Base-by-base conservation (phyloP, 2,329 filamentous ascomycete genomes). In the Esteya vermicola region DNA sequence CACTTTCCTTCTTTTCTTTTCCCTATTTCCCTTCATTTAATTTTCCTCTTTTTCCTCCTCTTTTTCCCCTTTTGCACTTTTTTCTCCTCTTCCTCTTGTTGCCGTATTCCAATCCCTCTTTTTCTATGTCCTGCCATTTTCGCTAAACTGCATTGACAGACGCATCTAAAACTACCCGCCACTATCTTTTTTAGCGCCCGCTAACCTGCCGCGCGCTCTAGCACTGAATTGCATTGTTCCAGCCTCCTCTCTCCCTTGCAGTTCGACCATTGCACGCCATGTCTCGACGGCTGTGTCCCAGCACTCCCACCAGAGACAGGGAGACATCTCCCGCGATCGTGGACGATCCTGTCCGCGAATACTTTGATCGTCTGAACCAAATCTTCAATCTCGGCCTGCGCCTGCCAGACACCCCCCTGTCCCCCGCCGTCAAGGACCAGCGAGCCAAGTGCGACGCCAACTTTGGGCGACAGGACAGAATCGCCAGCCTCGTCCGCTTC, bases 381-480 rank as follows among this genome's bases (percentile, higher is more conserved):
- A 41, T 46, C 6, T 57, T 56, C 35, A 47, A 45, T 14, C 41
- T 58, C 1, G 54, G 48, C 16, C 37, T 57, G n/a, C 18, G 20
- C 4, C 30, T 54, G 2, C 42, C 47, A 4, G 49, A 52, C 21
- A 39, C 31, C 8, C 40, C 14, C 12, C 43, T 49, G 18, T 50
- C 48, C 8, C 52, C 51, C 0, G 31, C 38, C 2, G 35, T 43
- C 9, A 50, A 50, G 4, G 45, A 43, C 23, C 26, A 48, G 18
- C 40, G 43, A 3, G 47, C 48, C 14, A 37, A 31, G 1, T 1
- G 40, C 1, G 38, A 54, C 27, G 39, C 44, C 2, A 31, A 41
- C 9, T 49, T 45, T 20, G 42, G 38, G 2, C 47, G 47, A 2
- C 49, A 47, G 14, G 40, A 48, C n/a, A 36, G 22, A 14, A 56